Evolutionary conservation across 495 filamentous ascomycete genomes (phyloP), one percentile per base, ranked within the genome.

Genomic region (Aspergillus egyptiacus): DNA sequence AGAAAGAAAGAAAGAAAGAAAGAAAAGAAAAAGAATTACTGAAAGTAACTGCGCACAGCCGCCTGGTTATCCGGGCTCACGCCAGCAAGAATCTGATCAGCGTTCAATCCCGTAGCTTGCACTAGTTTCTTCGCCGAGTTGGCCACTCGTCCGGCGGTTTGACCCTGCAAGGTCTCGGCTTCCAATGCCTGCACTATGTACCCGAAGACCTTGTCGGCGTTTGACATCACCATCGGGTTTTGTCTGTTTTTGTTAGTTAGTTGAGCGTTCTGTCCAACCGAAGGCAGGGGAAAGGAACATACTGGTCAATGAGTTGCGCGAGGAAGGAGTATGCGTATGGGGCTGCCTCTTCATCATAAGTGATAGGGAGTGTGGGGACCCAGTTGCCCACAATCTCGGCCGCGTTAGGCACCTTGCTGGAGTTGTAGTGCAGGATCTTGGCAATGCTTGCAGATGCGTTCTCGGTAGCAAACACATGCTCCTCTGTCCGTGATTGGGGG

Each of bases 401-500:
- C 17, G 81, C 69, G 59, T 89, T 83, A 32, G 67, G 69, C 17
- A 98, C 80, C 65, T 85, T 87, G 50, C 73, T 74, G 2, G 77
- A 61, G 67, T 96, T 96, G 73, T 79, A 95, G 57, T 93, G 89
- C 53, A 99, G 69, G 36, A 97, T 86, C 79, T 97, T 97, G 22
- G 94, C 93, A 63, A 99, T 94, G 61, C 86, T 88, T 25, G 94
- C 91, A 51, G 89, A 95, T 5, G 94, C 93, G 63, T 99, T 99
- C 68, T 99, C 94, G 7, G 89, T 97, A 0, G 94, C 94, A 69
- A 91, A 99, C 1, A 96, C 86, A 59, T 96, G 87, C 59, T 99
- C 94, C 48, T 97, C 94, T 18, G 79, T 80, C 48, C 93, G 80
- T 3, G 91, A 86, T 55, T 90, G 80, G 0, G 83, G 81, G 43